phyloP scores from a whole-genome alignment of 176 grass and related monocot species.

The Triticum urartu region DNA sequence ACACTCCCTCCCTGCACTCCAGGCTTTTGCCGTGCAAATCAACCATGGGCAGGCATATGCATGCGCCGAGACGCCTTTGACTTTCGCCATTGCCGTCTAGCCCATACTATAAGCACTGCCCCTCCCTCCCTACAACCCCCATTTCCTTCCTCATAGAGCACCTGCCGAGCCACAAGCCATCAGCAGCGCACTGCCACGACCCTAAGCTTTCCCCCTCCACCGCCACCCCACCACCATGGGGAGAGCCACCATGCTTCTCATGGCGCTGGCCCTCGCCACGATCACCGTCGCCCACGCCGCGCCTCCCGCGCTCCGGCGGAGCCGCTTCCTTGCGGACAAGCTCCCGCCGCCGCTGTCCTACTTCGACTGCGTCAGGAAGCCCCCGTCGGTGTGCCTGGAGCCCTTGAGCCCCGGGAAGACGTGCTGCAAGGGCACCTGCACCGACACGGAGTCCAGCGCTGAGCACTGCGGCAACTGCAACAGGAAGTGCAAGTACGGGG shows the following conservation, averaged over 20 bases:
- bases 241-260: constrained; percentile 42
- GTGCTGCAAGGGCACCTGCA: constrained; percentile 49
- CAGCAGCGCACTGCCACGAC: neutral
- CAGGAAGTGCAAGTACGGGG: constrained; percentile 4
- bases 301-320: constrained; percentile 1
- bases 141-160: constrained; percentile 13
- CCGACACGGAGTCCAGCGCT: neutral
- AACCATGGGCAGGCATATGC: constrained; percentile 29
- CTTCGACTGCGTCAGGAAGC: constrained; percentile 24
- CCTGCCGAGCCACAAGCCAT: neutral
- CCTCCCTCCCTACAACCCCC: neutral
- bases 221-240: constrained; percentile 27
- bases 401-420: constrained; percentile 28
- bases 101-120: constrained; percentile 36
- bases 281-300: neutral
- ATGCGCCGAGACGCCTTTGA: constrained; percentile 8
- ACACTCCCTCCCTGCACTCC: constrained; percentile 54
- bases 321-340: constrained; percentile 38
- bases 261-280: constrained; percentile 30
- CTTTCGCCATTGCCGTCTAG: constrained; percentile 23
- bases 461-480: constrained; percentile 47
- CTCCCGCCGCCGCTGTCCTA: neutral
- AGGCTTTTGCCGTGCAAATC: constrained; percentile 66
- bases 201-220: neutral
- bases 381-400: constrained; percentile 9